phyloP scores from a whole-genome alignment of 225 moss, liverwort and hornwort genomes.

The Sphagnum contortum region DNA sequence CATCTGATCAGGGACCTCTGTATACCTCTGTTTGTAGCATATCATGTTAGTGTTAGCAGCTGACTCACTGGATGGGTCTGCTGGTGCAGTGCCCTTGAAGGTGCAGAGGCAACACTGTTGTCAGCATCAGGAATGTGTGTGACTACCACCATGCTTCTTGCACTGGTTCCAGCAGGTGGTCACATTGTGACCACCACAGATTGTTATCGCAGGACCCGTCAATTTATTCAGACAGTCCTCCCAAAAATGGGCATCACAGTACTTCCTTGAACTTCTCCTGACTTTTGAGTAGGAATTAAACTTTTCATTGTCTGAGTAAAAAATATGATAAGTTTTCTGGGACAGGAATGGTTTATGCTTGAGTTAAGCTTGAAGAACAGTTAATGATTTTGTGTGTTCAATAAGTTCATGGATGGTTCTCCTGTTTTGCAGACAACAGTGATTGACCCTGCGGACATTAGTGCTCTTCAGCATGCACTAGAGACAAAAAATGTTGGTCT shows the following conservation, averaged over 20 bases:
- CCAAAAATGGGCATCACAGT: constrained; percentile 98
- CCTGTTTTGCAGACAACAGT: constrained; percentile 64
- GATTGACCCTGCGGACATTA: constrained; percentile 75
- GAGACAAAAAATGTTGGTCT: constrained; percentile 70
- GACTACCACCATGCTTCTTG: constrained; percentile 91
- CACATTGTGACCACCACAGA: constrained; percentile 94
- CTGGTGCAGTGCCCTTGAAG: constrained; percentile 74
- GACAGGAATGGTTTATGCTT: too few species aligned
- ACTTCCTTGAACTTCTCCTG: background rate
- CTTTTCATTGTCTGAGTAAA: too few species aligned
- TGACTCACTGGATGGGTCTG: too few species aligned
- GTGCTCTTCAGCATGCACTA: constrained; percentile 55
- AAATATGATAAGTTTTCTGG: too few species aligned
- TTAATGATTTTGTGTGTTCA: too few species aligned
- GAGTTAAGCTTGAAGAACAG: too few species aligned
- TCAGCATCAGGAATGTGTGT: constrained; percentile 99
- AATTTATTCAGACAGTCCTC: constrained; percentile 98
- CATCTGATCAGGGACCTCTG: too few species aligned
- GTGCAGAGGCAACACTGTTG: constrained; percentile 83
- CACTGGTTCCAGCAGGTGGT: constrained; percentile 88
- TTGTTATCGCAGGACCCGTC: constrained; percentile 95
- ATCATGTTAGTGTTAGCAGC: too few species aligned
- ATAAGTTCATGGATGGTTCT: too few species aligned
- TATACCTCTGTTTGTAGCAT: too few species aligned
- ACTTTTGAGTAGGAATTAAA: too few species aligned